These are phyloP conservation scores for Yamadazyma nakazawae DNA, from an alignment of 805 yeast species.

Conservation along the genomic window DNA sequence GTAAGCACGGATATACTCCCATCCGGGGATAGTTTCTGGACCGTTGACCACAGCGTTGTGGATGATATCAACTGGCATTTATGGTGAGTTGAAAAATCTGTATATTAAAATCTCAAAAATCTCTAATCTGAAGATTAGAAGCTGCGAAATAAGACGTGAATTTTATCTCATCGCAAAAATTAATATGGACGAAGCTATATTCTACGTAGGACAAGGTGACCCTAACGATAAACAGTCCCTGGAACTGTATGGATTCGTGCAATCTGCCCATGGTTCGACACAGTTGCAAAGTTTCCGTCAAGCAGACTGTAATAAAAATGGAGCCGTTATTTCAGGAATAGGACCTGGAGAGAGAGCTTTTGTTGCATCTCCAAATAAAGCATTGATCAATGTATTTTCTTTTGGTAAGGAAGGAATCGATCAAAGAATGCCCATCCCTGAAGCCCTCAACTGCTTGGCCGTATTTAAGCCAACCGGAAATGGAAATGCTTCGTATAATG, in stretches of 20 bases:
- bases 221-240: conserved; percentile 44
- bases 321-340: conserved; percentile 45
- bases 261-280: conserved; percentile 47
- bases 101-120: no score
- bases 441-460: conserved; percentile 58
- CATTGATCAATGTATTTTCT: conserved; percentile 69
- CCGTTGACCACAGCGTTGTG: conserved; percentile 72
- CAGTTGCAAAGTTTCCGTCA: conserved; percentile 50
- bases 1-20: conserved; percentile 52
- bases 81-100: background rate
- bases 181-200: conserved; percentile 49
- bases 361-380: conserved; percentile 66
- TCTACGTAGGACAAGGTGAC: conserved; percentile 44
- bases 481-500: conserved; percentile 10
- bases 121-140: background rate
- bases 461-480: conserved; percentile 30
- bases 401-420: conserved; percentile 71
- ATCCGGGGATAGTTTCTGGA: conserved; percentile 71
- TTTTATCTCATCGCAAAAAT: conserved; percentile 3
- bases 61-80: conserved; percentile 83
- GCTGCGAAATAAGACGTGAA: conserved; percentile 1
- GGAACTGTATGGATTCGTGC: conserved; percentile 37
- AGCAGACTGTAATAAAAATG: conserved; percentile 46
- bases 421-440: conserved; percentile 83
- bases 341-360: conserved; percentile 52